These are phyloP conservation scores for Kandelia obovata DNA, from an alignment of 345 rosid species.

Conservation along the genomic window DNA sequence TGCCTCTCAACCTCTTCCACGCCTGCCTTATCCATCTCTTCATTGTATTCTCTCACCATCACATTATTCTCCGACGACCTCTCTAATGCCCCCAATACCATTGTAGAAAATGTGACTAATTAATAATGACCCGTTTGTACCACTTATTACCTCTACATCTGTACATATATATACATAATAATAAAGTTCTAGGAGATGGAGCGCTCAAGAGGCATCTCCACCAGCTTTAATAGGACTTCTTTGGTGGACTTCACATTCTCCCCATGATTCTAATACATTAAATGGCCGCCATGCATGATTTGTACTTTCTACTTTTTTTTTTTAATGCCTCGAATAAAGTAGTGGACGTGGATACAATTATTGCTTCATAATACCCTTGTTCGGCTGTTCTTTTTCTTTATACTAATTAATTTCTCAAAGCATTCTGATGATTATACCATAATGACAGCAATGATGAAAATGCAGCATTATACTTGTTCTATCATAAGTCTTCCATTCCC, in stretches of 20 bases:
- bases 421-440: background rate
- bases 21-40: conserved; percentile 35
- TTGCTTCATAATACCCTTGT: conserved; percentile 16
- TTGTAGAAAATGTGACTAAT: background rate
- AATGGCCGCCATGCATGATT: background rate
- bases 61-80: background rate
- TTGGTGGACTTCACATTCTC: conserved; percentile 14
- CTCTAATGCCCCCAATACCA: conserved; percentile 19
- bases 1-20: conserved; percentile 63
- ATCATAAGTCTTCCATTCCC: too few species aligned
- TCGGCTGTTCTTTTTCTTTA: background rate
- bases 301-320: background rate
- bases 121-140: background rate
- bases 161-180: background rate
- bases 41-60: conserved; percentile 55
- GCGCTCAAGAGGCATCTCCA: conserved; percentile 16
- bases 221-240: conserved; percentile 11
- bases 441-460: background rate
- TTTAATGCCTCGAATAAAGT: conserved; percentile 3
- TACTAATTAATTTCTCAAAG: background rate
- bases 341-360: conserved; percentile 24
- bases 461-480: too few species aligned
- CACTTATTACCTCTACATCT: too few species aligned
- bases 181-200: background rate
- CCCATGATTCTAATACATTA: conserved; percentile 1